Conservation (phyloP, 2,329 filamentous ascomycete species). For the Fusarium sp. region DNA sequence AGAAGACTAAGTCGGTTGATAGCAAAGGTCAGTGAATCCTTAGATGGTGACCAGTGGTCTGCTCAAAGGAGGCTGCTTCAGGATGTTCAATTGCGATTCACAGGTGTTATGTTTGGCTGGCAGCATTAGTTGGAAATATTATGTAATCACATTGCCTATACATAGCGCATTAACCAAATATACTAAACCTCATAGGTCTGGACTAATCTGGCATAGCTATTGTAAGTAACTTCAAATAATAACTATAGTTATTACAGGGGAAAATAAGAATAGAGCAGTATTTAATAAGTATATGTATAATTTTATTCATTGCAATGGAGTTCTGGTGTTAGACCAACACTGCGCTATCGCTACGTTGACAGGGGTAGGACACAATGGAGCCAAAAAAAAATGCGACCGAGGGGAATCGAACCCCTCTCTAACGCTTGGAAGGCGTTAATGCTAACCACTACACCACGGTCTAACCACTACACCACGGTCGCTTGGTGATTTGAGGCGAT, state of each 20-base stretch:
- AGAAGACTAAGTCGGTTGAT: neutral
- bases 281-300: no score
- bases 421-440: constrained; percentile 33
- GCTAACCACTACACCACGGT: constrained; percentile 32
- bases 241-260: no score
- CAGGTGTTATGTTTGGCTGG: neutral
- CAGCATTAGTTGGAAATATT: neutral
- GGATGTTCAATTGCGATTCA: neutral
- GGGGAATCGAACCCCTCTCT: constrained; percentile 32
- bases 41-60: neutral
- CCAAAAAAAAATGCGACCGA: constrained; percentile 18
- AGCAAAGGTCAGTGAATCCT: neutral
- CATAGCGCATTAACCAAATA: neutral
- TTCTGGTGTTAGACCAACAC: neutral
- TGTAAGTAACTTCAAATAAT: no score
- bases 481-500: neutral
- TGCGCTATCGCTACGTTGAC: accelerated
- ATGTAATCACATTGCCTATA: neutral
- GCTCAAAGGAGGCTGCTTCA: neutral
- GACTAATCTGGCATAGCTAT: accelerated
- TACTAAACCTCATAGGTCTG: neutral
- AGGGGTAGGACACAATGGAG: neutral
- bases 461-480: constrained; percentile 32
- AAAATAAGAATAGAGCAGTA: no score
- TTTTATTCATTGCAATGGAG: no score